A percentile compares a stretch with the other conserved stretches of the same genome.
phyloP scores from a whole-genome alignment of 75 land plant species.

The Cunninghamia lanceolata region DNA sequence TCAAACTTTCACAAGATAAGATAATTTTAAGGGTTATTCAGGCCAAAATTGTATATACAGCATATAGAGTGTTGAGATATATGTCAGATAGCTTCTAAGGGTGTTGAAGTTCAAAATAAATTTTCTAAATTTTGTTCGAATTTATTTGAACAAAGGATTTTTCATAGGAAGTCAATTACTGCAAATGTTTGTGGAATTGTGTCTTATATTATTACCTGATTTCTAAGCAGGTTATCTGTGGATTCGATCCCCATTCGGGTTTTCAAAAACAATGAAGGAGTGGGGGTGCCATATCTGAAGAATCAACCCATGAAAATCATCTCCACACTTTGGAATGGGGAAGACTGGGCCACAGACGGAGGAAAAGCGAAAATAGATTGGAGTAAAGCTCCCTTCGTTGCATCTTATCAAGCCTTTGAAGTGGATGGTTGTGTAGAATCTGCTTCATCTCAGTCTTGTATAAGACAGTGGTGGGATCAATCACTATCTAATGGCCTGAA shows the following conservation, averaged over 20 bases:
- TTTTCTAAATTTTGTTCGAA: background rate
- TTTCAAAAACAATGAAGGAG: slow-evolving; percentile 38
- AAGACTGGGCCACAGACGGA: slow-evolving; percentile 78
- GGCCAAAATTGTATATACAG: too few relatives aligned
- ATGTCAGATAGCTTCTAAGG: background rate
- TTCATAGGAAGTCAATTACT: background rate
- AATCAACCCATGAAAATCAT: slow-evolving; percentile 40
- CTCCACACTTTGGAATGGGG: slow-evolving; percentile 65
- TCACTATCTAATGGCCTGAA: background rate
- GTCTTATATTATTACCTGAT: too few relatives aligned
- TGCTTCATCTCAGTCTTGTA: background rate
- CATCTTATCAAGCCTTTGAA: slow-evolving; percentile 30
- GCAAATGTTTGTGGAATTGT: background rate
- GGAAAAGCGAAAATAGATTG: slow-evolving; percentile 46
- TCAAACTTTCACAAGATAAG: background rate
- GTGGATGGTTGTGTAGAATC: slow-evolving; percentile 19
- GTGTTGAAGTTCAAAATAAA: background rate
- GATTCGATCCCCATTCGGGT: slow-evolving; percentile 63
- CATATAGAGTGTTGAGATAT: too few relatives aligned
- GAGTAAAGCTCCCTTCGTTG: slow-evolving; percentile 54
- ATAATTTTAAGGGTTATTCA: background rate
- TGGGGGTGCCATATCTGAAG: slow-evolving; percentile 37
- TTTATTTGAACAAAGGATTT: background rate
- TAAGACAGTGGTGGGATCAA: background rate
- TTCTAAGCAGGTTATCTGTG: slow-evolving; percentile 49